Evolutionary conservation across 73 alveolate species (phyloP).

Genomic region (Paramecium primaurelia): DNA sequence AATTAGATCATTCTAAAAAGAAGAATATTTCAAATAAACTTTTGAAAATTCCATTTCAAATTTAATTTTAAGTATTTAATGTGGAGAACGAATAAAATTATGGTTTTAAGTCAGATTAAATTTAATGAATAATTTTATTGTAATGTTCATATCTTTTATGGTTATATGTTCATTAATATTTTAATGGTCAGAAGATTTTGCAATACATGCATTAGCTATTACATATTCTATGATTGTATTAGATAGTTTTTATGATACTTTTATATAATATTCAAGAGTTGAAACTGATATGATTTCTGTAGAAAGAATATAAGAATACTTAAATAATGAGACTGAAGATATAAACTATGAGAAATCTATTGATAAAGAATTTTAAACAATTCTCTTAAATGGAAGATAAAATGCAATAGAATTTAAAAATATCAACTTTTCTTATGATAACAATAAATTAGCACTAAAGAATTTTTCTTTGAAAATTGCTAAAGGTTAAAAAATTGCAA

Average conservation of each 20-base stretch:
- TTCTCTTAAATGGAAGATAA: neutral
- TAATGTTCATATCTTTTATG: neutral
- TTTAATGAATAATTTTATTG: neutral
- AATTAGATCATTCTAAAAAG: neutral
- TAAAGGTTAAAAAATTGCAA: constrained; percentile 70
- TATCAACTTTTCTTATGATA: constrained; percentile 44
- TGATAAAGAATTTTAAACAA: neutral
- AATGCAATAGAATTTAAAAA: constrained; percentile 37
- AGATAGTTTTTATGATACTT: neutral
- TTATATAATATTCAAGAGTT: neutral
- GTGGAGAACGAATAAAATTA: neutral
- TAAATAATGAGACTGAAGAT: constrained; percentile 24
- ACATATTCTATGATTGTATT: constrained; percentile 12
- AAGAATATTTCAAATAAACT: neutral
- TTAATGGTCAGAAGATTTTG: neutral
- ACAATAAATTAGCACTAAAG: neutral
- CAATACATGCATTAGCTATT: neutral
- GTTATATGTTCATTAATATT: neutral
- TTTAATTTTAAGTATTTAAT: neutral
- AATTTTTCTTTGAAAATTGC: neutral
- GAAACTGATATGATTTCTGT: neutral
- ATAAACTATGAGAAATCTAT: neutral
- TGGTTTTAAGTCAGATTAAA: constrained; percentile 29
- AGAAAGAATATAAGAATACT: constrained; percentile 28
- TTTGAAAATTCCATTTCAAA: neutral